These are phyloP conservation scores for Sporobolus alterniflorus DNA, from an alignment of 202 grass and related monocot genomes.

Conservation along the genomic window DNA sequence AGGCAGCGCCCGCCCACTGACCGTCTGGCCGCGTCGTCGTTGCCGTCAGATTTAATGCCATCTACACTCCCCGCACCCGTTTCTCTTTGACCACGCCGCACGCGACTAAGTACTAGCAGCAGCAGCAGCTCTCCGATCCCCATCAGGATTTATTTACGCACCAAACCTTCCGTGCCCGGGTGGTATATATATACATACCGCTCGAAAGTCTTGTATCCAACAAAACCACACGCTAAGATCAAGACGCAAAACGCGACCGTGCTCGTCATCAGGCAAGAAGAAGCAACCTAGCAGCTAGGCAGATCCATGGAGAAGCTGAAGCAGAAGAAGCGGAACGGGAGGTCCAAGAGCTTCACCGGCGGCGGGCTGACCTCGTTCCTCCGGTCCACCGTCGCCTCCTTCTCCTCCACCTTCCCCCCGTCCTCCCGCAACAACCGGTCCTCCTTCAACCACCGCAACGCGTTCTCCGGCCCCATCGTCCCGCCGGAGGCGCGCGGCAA, in stretches of 20 bases:
- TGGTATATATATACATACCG: neutral
- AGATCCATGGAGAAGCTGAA: neutral
- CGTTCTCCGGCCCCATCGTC: slow-evolving; percentile 79
- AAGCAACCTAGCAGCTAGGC: neutral
- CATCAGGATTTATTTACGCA: slow-evolving; percentile 8
- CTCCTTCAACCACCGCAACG: slow-evolving; percentile 61
- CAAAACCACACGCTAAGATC: neutral
- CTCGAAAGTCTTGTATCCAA: neutral
- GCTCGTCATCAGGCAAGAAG: neutral
- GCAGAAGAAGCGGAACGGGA: slow-evolving; percentile 41
- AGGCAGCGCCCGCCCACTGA: neutral
- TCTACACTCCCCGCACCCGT: neutral
- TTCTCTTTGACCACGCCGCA: slow-evolving; percentile 38
- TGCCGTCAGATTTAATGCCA: neutral
- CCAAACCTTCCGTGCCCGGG: neutral
- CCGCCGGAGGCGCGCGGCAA: slow-evolving; percentile 63
- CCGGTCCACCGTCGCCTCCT: slow-evolving; percentile 54
- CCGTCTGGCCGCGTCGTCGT: slow-evolving; percentile 6
- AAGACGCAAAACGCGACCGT: neutral
- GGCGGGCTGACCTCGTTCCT: slow-evolving; percentile 60
- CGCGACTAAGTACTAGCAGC: neutral
- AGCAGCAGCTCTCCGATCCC: neutral
- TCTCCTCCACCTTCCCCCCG: slow-evolving; percentile 30
- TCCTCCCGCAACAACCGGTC: slow-evolving; percentile 10
- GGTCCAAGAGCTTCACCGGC: slow-evolving; percentile 39